phyloP scores from a whole-genome alignment of 140 eudicot species.

The Anethum foeniculum region DNA sequence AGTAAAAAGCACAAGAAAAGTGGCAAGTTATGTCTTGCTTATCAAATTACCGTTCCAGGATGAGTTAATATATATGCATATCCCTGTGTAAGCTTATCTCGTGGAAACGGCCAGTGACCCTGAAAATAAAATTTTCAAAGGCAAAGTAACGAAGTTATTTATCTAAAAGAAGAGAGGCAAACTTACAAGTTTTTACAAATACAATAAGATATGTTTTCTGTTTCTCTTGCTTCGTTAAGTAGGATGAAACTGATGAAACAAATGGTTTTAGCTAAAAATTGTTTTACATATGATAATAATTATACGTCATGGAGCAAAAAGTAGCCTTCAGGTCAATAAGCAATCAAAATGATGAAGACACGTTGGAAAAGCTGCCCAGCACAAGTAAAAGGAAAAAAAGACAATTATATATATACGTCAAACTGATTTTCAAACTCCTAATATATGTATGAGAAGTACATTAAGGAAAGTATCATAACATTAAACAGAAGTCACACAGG shows the following conservation, averaged over 20 bases:
- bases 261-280: not conserved
- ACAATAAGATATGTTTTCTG: not conserved
- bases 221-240: not conserved
- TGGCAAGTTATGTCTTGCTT: not conserved
- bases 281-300: not conserved
- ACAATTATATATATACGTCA: not conserved
- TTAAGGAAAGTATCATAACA: not conserved
- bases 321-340: not conserved
- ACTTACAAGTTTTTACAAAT: not conserved
- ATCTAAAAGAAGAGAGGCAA: not conserved
- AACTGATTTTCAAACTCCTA: not conserved
- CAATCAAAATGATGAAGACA: not conserved
- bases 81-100: conserved; percentile 63
- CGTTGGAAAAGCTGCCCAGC: not conserved
- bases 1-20: conserved; percentile 1
- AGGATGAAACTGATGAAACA: not conserved
- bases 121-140: conserved; percentile 16
- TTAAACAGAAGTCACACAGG: not conserved
- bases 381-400: not conserved
- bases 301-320: not conserved
- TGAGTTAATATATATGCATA: conserved; percentile 72
- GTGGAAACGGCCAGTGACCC: conserved; percentile 81
- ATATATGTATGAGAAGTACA: not conserved
- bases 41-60: conserved; percentile 51
- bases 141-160: not conserved